phyloP scores from a whole-genome alignment of 2,329 filamentous ascomycete species.

The Phaeophleospora eucalypticola region DNA sequence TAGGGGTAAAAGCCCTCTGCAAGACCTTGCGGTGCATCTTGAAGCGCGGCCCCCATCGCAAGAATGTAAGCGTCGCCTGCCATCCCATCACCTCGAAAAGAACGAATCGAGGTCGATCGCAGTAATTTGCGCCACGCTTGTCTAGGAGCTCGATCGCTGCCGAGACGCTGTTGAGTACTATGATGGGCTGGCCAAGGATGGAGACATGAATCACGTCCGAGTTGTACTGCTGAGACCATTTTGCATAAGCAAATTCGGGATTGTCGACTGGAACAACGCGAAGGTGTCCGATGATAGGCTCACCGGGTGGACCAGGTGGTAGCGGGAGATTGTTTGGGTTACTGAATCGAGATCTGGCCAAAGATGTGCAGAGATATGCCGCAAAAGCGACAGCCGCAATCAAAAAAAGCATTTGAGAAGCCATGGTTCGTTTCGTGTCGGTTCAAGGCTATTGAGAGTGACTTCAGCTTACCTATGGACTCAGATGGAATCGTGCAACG shows the following conservation, averaged over 20 bases:
- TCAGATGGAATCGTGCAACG: too few relatives aligned
- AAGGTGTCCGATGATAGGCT: conserved; percentile 26
- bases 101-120: conserved; percentile 33
- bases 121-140: conserved; percentile 36
- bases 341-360: not conserved
- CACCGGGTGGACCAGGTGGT: conserved; percentile 23
- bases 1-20: conserved; percentile 43
- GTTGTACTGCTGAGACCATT: conserved; percentile 17
- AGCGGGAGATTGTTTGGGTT: conserved; percentile 12
- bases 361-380: not conserved
- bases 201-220: conserved; percentile 38
- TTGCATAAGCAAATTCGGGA: conserved; percentile 22
- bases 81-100: conserved; percentile 40
- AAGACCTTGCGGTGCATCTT: conserved; percentile 44
- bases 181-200: conserved; percentile 40
- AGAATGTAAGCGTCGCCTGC: conserved; percentile 43
- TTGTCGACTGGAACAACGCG: conserved; percentile 21
- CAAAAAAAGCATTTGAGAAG: not conserved
- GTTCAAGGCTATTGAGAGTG: not conserved
- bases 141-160: conserved; percentile 39
- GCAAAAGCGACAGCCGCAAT: not conserved
- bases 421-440: too few relatives aligned
- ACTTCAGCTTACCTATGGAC: too few relatives aligned
- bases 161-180: conserved; percentile 39
- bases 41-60: conserved; percentile 38